Evolutionary conservation across 495 filamentous ascomycete genomes (phyloP).

Genomic region (Penicillium egyptiacum): DNA sequence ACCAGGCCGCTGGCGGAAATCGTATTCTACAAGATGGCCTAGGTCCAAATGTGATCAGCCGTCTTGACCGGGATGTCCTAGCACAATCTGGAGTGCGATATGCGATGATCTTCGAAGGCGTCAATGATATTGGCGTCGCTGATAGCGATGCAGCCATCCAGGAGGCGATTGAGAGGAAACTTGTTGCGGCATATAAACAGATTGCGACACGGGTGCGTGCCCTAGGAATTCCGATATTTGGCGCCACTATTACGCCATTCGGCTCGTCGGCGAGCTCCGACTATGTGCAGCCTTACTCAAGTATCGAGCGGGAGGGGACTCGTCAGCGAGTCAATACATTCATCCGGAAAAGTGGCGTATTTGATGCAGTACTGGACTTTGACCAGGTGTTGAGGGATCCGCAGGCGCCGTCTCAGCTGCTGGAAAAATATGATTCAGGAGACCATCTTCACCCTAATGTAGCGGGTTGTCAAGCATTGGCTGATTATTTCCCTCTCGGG

Average conservation of each 20-base stretch:
- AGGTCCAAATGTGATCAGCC: constrained; percentile 59
- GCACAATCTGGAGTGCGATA: constrained; percentile 56
- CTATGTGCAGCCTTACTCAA: constrained; percentile 48
- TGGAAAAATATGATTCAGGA: constrained; percentile 58
- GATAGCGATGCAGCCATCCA: constrained; percentile 49
- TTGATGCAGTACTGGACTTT: constrained; percentile 67
- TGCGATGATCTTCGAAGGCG: constrained; percentile 69
- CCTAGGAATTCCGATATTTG: constrained; percentile 57
- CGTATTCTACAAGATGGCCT: constrained; percentile 61
- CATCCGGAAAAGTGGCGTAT: constrained; percentile 57
- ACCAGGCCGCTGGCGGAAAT: constrained; percentile 76
- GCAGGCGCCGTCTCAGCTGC: constrained; percentile 42
- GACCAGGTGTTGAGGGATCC: constrained; percentile 56
- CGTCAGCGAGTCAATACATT: constrained; percentile 61
- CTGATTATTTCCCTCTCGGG: constrained; percentile 57
- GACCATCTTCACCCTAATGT: constrained; percentile 72
- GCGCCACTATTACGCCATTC: constrained; percentile 70
- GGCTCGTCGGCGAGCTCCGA: constrained; percentile 36
- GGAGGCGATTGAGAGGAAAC: constrained; percentile 44
- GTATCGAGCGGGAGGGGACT: constrained; percentile 55
- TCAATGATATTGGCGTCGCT: constrained; percentile 68
- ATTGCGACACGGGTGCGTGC: constrained; percentile 58
- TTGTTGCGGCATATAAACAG: constrained; percentile 58
- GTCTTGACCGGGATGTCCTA: constrained; percentile 66
- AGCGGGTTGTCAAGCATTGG: constrained; percentile 62